phyloP scores from a whole-genome alignment of 441 rosid genomes.

The Arabidopsis lyrata region DNA sequence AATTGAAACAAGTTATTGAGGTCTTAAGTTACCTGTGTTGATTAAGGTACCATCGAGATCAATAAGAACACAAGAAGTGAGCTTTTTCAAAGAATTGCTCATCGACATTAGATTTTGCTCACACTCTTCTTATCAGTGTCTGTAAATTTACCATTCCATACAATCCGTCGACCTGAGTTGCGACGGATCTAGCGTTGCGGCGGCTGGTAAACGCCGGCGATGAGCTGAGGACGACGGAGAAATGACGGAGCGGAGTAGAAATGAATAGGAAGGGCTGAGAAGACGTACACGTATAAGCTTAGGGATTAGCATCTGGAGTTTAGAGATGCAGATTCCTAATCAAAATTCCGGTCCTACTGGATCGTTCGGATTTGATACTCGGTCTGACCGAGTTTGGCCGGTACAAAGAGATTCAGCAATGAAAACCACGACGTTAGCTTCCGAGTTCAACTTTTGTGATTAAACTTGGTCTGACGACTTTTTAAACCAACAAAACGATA shows the following conservation, averaged over 20 bases:
- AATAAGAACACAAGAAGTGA: conserved; percentile 68
- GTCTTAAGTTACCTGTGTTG: conserved; percentile 59
- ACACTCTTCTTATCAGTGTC: neutral
- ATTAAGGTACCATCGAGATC: conserved; percentile 92
- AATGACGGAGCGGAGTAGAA: neutral
- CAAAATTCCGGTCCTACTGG: conserved; percentile 29
- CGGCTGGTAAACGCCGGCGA: neutral
- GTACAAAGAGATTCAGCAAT: neutral
- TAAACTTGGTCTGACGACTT: too few relatives aligned
- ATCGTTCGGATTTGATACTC: conserved; percentile 5
- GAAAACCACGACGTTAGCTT: neutral
- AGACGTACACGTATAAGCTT: conserved; percentile 17
- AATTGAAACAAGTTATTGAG: neutral
- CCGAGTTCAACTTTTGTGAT: too few relatives aligned
- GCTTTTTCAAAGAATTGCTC: conserved; percentile 58
- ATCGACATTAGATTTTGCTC: conserved; percentile 44
- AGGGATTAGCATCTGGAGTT: conserved; percentile 26
- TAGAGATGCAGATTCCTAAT: conserved; percentile 26
- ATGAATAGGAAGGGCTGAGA: conserved; percentile 12
- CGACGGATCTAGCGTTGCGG: neutral
- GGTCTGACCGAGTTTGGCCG: neutral
- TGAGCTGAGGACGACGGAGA: conserved; percentile 8
- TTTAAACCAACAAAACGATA: neutral
- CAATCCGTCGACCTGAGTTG: neutral
- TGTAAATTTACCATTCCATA: neutral